These are phyloP conservation scores for Hemileia vastatrix DNA, from an alignment of 1,284 basidiomycete species.

Conservation along the genomic window DNA sequence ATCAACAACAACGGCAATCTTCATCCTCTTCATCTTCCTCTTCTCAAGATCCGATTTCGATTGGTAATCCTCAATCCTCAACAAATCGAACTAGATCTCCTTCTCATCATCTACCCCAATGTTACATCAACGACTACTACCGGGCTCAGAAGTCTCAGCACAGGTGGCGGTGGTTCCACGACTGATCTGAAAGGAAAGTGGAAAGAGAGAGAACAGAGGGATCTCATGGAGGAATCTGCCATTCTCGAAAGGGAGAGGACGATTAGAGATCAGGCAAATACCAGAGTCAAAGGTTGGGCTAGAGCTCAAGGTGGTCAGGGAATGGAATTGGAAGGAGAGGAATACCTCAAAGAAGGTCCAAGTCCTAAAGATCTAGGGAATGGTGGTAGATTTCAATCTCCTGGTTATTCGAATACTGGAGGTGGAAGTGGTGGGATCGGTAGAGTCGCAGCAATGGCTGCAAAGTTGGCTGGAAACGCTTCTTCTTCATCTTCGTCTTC, in stretches of 20 bases:
- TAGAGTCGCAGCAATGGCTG: constrained; percentile 17
- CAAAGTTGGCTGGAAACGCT: constrained; percentile 9
- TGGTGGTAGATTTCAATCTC: neutral
- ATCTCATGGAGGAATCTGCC: neutral
- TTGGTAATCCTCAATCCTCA: too few species aligned
- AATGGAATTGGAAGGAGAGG: neutral
- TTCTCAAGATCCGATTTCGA: too few species aligned
- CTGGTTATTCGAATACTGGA: neutral
- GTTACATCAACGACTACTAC: too few species aligned
- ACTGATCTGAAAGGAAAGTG: neutral
- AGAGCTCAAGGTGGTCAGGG: neutral
- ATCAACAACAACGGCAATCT: too few species aligned
- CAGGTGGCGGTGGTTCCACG: too few species aligned
- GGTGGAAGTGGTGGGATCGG: neutral
- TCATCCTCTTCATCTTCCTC: too few species aligned
- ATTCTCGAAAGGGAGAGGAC: neutral
- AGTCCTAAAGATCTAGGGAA: neutral
- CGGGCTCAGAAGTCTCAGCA: too few species aligned
- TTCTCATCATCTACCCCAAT: too few species aligned
- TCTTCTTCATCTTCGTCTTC: neutral
- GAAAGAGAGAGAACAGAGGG: neutral
- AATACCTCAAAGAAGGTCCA: neutral
- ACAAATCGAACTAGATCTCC: too few species aligned
- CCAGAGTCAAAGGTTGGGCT: neutral
- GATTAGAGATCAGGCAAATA: neutral